These are phyloP conservation scores for Yueomyces sinensis DNA, from an alignment of 805 yeast genomes.

Conservation along the genomic window DNA sequence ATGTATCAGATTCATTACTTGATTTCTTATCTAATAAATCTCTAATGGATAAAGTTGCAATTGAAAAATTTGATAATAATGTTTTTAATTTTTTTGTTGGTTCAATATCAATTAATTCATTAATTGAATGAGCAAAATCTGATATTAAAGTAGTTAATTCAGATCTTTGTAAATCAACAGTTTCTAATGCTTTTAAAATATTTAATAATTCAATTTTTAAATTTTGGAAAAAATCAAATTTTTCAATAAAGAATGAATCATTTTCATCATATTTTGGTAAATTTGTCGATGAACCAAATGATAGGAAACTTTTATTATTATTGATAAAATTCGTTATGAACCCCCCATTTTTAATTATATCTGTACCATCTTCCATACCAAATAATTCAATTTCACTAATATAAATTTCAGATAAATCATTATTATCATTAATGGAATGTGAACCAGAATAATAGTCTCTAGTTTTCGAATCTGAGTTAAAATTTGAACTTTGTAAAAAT, in stretches of 20 bases:
- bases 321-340: constrained; percentile 30
- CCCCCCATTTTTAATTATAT: constrained; percentile 17
- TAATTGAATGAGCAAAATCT: constrained; percentile 47
- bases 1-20: constrained; percentile 71
- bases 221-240: constrained; percentile 53
- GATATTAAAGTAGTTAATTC: constrained; percentile 58
- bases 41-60: constrained; percentile 54
- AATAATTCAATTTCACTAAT: constrained; percentile 21
- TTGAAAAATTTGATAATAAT: constrained; percentile 58
- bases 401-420: constrained; percentile 25
- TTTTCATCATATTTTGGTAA: constrained; percentile 60
- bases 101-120: constrained; percentile 59
- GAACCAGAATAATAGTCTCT: constrained; percentile 50
- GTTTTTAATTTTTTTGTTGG: constrained; percentile 52
- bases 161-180: constrained; percentile 59
- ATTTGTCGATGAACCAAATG: constrained; percentile 38
- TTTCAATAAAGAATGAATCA: constrained; percentile 64
- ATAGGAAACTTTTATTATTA: constrained; percentile 60
- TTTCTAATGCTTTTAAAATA: constrained; percentile 57
- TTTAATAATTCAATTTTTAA: constrained; percentile 62
- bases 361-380: constrained; percentile 22
- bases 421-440: constrained; percentile 32
- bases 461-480: constrained; percentile 52
- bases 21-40: constrained; percentile 68
- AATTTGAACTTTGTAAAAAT: constrained; percentile 63